Conservation (phyloP, 176 grass and related monocot species). For the Musa schizocarpa region DNA sequence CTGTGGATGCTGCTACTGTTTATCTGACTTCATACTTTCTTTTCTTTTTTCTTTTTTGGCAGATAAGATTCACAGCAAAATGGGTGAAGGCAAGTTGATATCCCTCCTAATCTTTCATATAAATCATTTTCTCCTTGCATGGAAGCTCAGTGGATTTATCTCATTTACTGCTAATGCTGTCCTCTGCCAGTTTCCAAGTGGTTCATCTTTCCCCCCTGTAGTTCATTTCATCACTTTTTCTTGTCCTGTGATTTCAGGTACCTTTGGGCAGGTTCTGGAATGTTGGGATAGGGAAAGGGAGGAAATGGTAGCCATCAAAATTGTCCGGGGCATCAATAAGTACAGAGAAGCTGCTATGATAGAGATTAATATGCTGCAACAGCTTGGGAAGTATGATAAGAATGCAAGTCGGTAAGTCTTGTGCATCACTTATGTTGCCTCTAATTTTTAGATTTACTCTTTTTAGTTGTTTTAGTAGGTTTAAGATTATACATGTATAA, state of each 20-base stretch:
- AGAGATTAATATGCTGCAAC: conserved; percentile 58
- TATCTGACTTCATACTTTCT: neutral
- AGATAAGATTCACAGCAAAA: conserved; percentile 86
- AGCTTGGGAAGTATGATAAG: conserved; percentile 58
- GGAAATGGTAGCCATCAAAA: conserved; percentile 75
- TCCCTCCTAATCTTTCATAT: neutral
- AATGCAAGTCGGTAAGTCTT: conserved; percentile 43
- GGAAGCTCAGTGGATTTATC: too few species aligned
- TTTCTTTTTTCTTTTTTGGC: neutral
- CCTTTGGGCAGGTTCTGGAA: conserved; percentile 72
- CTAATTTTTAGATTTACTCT: neutral
- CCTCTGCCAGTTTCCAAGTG: too few species aligned
- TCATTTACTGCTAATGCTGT: too few species aligned
- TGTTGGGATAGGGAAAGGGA: conserved; percentile 69
- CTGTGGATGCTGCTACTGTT: neutral
- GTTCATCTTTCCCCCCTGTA: too few species aligned
- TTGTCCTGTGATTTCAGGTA: conserved; percentile 39
- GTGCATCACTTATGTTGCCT: neutral
- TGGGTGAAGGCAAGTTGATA: conserved; percentile 78
- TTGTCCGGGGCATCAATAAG: conserved; percentile 60
- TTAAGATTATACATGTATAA: neutral
- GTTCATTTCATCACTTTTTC: neutral
- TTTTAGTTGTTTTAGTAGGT: conserved; percentile 10
- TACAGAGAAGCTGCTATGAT: conserved; percentile 80
- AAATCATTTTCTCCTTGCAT: neutral